phyloP scores from a whole-genome alignment of 2,329 filamentous ascomycete species.

The Dothistroma septosporum region DNA sequence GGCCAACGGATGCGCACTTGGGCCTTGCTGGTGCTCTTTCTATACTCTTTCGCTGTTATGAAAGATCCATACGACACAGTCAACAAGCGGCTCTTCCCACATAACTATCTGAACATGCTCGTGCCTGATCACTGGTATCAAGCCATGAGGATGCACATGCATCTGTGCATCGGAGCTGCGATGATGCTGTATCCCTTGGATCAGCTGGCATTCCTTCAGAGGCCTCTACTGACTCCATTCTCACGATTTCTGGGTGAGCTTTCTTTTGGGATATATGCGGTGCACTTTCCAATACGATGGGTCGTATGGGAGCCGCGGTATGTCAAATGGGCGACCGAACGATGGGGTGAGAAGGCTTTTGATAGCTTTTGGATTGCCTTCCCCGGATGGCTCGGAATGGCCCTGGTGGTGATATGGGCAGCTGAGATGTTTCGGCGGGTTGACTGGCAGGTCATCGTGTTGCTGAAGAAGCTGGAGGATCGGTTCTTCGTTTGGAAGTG shows the following conservation, averaged over 20 bases:
- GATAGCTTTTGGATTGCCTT: neutral
- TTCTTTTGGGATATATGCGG: neutral
- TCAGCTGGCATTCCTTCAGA: neutral
- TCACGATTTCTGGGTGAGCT: neutral
- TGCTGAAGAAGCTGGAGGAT: neutral
- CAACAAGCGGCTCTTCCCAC: neutral
- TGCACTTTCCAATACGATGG: neutral
- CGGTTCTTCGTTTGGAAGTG: neutral
- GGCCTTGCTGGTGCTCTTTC: neutral
- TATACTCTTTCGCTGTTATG: neutral
- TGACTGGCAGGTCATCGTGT: neutral
- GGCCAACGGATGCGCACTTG: neutral
- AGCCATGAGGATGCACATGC: neutral
- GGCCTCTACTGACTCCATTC: neutral
- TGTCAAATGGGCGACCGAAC: neutral
- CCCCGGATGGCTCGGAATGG: neutral
- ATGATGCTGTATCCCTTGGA: neutral
- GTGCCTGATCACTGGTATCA: neutral
- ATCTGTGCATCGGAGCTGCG: neutral
- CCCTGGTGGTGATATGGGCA: neutral
- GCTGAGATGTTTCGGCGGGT: neutral
- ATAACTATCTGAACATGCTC: neutral
- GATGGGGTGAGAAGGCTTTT: neutral
- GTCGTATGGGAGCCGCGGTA: neutral
- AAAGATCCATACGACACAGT: neutral